Conservation (phyloP, 768 basidiomycete species). For the Mrakia blollopis region DNA sequence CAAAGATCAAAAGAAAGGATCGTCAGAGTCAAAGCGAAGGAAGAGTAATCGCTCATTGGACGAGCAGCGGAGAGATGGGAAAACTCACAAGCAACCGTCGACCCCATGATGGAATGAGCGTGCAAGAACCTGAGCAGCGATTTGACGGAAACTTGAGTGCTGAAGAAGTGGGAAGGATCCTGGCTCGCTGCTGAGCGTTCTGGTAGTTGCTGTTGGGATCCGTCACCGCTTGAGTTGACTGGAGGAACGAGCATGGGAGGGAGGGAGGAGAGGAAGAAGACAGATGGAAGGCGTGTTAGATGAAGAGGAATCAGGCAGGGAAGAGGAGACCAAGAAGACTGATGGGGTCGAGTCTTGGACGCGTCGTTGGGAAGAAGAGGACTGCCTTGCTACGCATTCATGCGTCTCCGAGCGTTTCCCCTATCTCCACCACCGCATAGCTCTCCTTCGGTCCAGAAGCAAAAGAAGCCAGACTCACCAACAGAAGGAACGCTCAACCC, state of each 20-base stretch:
- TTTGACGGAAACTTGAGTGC: constrained; percentile 63
- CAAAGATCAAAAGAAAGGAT: neutral
- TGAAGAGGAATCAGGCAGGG: neutral
- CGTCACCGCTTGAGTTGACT: constrained; percentile 3
- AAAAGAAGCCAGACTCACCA: constrained; percentile 29
- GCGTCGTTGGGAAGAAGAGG: too few species aligned
- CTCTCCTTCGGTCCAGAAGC: too few species aligned
- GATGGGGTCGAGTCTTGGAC: too few species aligned
- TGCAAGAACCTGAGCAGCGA: constrained; percentile 77
- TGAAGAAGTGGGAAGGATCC: constrained; percentile 57
- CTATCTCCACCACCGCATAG: too few species aligned
- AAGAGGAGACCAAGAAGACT: too few species aligned
- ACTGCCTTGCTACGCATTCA: too few species aligned
- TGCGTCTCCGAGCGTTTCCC: too few species aligned
- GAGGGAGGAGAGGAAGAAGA: neutral
- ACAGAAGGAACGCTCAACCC: constrained; percentile 59
- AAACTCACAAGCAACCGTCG: constrained; percentile 74
- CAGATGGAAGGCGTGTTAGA: constrained; percentile 1
- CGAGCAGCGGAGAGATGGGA: neutral
- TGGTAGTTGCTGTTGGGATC: neutral
- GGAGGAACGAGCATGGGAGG: neutral
- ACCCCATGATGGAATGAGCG: constrained; percentile 71
- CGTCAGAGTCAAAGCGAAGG: neutral
- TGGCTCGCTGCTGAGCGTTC: neutral
- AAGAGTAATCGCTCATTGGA: neutral